A percentile compares a stretch with the other conserved stretches of the same genome.
phyloP scores from a whole-genome alignment of 257 asterid species.

The Solanum chiquidenum region DNA sequence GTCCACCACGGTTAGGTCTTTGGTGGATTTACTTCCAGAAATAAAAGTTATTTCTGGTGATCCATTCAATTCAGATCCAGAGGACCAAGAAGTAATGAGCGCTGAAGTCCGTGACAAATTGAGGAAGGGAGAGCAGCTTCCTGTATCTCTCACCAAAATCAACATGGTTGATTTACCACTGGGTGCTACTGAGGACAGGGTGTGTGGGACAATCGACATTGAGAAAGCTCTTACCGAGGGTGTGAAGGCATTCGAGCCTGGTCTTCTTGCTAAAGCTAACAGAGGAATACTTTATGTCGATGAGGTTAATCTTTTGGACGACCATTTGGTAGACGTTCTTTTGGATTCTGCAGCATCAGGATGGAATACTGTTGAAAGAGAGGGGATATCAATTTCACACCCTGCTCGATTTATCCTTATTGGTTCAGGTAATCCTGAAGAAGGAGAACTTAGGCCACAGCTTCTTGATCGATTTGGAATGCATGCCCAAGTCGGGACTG shows the following conservation, averaged over 20 bases:
- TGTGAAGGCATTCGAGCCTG: slow-evolving; percentile 92
- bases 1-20: slow-evolving; percentile 80
- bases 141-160: slow-evolving; percentile 46
- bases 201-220: slow-evolving; percentile 88
- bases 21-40: slow-evolving; percentile 82
- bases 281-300: slow-evolving; percentile 85
- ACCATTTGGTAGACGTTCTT: slow-evolving; percentile 83
- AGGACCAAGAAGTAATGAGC: slow-evolving; percentile 76
- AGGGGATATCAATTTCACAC: slow-evolving; percentile 88
- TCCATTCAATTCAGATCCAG: slow-evolving; percentile 91
- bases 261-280: slow-evolving; percentile 87
- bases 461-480: slow-evolving; percentile 95
- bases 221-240: slow-evolving; percentile 96
- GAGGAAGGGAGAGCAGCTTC: slow-evolving; percentile 39
- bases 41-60: slow-evolving; percentile 72
- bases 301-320: slow-evolving; percentile 88
- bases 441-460: slow-evolving; percentile 93
- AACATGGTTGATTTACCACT: slow-evolving; percentile 91
- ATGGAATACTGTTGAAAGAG: slow-evolving; percentile 93
- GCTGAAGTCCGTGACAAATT: slow-evolving; percentile 63
- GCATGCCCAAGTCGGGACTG: slow-evolving; percentile 95
- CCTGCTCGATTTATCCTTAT: slow-evolving; percentile 89
- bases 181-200: slow-evolving; percentile 93
- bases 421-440: slow-evolving; percentile 92
- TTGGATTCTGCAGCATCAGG: slow-evolving; percentile 92